phyloP scores from a whole-genome alignment of 2,329 filamentous ascomycete species.

The Apiospora phragmitis region DNA sequence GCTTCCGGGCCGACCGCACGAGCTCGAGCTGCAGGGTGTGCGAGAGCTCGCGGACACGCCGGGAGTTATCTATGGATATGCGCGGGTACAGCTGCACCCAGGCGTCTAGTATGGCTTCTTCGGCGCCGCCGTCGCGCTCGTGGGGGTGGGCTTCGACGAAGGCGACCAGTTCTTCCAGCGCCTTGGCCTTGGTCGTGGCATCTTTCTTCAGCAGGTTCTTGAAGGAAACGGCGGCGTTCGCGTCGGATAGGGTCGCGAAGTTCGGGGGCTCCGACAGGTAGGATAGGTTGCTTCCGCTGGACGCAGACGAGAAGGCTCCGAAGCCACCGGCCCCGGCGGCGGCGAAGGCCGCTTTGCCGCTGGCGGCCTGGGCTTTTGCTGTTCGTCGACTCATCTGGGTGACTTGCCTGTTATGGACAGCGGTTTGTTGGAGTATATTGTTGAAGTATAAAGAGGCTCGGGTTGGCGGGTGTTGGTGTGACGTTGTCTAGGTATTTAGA shows the following conservation, averaged over 20 bases:
- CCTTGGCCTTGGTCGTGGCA: slow-evolving; percentile 86
- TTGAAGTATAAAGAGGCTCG: background rate
- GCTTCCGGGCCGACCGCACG: slow-evolving; percentile 68
- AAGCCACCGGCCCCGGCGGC: slow-evolving; percentile 34
- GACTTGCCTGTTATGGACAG: background rate
- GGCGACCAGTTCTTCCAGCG: slow-evolving; percentile 78
- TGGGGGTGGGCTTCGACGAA: slow-evolving; percentile 58
- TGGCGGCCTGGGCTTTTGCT: slow-evolving; percentile 28
- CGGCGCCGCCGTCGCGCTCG: slow-evolving; percentile 61
- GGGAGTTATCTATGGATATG: slow-evolving; percentile 84
- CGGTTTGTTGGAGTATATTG: background rate
- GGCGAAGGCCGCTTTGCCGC: slow-evolving; percentile 27
- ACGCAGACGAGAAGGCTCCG: slow-evolving; percentile 41
- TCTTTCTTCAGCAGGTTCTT: slow-evolving; percentile 94
- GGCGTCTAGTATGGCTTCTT: slow-evolving; percentile 81
- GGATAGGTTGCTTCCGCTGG: slow-evolving; percentile 60
- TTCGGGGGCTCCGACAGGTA: slow-evolving; percentile 87
- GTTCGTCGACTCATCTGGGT: slow-evolving; percentile 31
- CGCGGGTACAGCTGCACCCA: slow-evolving; percentile 92
- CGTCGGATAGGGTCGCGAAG: slow-evolving; percentile 72
- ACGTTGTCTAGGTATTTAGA: background rate
- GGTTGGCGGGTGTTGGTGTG: background rate
- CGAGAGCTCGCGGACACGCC: slow-evolving; percentile 83
- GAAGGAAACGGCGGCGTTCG: slow-evolving; percentile 84
- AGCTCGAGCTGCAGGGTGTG: slow-evolving; percentile 71